Percentiles rank a stretch among this genome's conserved stretches.
Conservation (phyloP, 225 moss, liverwort and hornwort genomes). For the Pseudisothecium myosuroides region DNA sequence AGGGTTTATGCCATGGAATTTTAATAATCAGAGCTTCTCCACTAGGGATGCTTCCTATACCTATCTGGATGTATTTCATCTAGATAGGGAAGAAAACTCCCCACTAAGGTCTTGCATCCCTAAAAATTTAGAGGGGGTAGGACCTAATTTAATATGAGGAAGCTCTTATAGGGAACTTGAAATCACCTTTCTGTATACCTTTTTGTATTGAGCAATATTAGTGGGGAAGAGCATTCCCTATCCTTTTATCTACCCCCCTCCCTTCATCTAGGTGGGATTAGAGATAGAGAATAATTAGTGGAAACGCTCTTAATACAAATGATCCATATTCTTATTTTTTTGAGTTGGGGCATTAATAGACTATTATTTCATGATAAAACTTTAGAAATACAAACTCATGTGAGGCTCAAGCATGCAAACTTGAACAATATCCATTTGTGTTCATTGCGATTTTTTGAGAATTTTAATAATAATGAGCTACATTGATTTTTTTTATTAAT, state of each 20-base stretch:
- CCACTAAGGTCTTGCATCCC: accelerated
- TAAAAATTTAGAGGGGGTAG: background rate
- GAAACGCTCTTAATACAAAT: background rate
- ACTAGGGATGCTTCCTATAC: accelerated
- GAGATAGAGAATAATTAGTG: background rate
- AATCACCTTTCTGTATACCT: background rate
- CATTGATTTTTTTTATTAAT: background rate
- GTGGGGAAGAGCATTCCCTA: background rate
- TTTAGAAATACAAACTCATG: background rate
- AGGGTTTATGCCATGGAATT: background rate
- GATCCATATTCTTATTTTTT: background rate
- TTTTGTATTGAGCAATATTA: accelerated
- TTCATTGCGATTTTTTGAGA: background rate
- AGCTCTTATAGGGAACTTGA: accelerated
- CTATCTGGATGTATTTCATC: too few species aligned
- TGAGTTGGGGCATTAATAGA: background rate
- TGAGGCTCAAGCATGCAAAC: background rate
- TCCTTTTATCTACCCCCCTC: accelerated
- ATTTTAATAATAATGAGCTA: background rate
- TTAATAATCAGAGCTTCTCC: background rate
- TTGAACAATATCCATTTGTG: background rate
- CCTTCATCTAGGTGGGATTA: accelerated
- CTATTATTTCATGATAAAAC: background rate
- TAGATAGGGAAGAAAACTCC: too few species aligned
- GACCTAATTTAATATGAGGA: accelerated